Evolutionary conservation across 257 asterid species (phyloP), one percentile per base, ranked within the genome.

Genomic region (Solanum sejunctum): DNA sequence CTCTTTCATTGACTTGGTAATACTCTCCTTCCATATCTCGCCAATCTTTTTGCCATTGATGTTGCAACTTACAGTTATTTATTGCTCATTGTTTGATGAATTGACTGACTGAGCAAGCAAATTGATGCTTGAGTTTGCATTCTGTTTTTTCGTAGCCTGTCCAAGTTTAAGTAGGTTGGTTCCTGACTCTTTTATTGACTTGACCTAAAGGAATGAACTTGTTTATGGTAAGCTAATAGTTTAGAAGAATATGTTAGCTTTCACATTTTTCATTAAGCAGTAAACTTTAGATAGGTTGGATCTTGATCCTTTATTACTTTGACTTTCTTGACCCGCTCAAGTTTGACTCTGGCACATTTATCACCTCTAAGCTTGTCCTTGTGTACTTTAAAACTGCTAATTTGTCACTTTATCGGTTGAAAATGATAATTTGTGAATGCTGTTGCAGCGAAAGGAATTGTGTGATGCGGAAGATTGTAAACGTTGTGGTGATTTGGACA

Each of bases 391-490:
- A 32, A 67, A 75, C 32, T 72, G 12, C 41, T 43, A 20, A 43
- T 39, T 12, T 72, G 32, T 20, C 18, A 72, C 39, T 64, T 41
- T 26, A 73, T 73, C 58, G 8, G 82, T 15, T 23, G 45, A 77
- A 77, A 51, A 77, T 26, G 82, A 77, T 77, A 16, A 77, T 8
- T 8, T 77, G 47, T 8, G 63, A 26, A 49, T 49, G 56, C 56
- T 47, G 26, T 80, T 86, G 83, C 91, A 95, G 98, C 89, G 94
- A 91, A 92, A 95, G 94, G 91, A 93, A 88, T 88, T 93, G 66
- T 95, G 98, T 54, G 97, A 95, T 84, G 99, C 94, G 89, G 98
- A 95, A 84, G 97, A 91, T 66, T 95, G 99, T 79, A 91, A 89
- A 84, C 95, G 91, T 36, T 95, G 99, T 85, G 93, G 95, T 83